These are phyloP conservation scores for Hsuehochloa calcarea DNA, from an alignment of 176 grass and related monocot species.

Conservation along the genomic window DNA sequence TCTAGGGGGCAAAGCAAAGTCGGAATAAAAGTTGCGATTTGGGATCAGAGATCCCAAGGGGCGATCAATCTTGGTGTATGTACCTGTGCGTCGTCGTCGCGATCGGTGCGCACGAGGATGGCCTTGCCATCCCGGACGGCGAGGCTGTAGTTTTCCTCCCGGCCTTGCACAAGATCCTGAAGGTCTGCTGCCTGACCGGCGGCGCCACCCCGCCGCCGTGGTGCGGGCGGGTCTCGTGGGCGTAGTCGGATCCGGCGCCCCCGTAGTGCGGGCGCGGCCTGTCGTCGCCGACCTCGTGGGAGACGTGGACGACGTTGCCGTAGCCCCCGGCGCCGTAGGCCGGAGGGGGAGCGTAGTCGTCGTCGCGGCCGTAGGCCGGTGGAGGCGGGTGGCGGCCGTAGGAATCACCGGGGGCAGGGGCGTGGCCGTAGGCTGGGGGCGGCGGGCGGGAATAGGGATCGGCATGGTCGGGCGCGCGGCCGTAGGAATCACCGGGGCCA, in stretches of 20 bases:
- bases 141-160: conserved; percentile 61
- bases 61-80: neutral
- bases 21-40: too few species aligned
- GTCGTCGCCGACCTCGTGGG: conserved; percentile 17
- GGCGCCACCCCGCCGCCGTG: conserved; percentile 11
- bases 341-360: neutral
- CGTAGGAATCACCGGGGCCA: neutral
- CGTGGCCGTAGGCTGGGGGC: neutral
- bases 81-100: conserved; percentile 56
- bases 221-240: conserved; percentile 26
- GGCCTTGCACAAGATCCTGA: conserved; percentile 61
- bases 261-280: conserved; percentile 24
- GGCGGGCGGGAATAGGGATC: conserved; percentile 10
- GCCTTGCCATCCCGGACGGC: conserved; percentile 48
- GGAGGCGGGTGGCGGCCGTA: conserved; percentile 13
- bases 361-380: conserved; percentile 12
- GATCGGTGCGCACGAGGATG: conserved; percentile 42
- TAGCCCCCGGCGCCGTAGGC: conserved; percentile 6
- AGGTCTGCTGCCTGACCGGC: conserved; percentile 39
- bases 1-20: too few species aligned
- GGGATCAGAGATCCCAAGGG: neutral
- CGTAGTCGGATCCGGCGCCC: conserved; percentile 33
- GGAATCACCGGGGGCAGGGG: neutral
- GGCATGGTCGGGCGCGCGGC: neutral
- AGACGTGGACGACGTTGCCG: conserved; percentile 36